Base-by-base conservation (phyloP, 345 rosid species). In the Murraya paniculata region DNA sequence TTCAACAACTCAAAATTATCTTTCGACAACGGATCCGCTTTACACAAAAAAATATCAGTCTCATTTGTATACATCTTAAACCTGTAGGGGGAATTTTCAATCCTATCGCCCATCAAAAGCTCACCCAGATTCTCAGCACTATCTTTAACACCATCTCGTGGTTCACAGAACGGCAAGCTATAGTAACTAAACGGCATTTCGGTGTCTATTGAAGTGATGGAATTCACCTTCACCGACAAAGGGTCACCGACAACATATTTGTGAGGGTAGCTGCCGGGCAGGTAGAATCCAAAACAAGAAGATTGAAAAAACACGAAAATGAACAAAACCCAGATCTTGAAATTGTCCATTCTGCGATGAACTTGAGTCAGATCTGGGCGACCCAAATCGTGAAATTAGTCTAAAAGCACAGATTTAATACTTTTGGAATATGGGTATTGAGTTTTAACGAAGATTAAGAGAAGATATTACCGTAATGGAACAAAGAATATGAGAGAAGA, bases 101-200 rank as follows among this genome's bases (percentile, higher is more conserved):
- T 93, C 79, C 97, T 87, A 83, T 93, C 97, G 38, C 98, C 98
- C 97, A 93, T 87, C 30, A 93, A 88, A 68, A 93, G 90, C 81
- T 93, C 98, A 58, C 97, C 98, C 6, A 93, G 87, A 83, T 93
- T 93, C 88, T 93, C 98, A 27, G 95, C 97, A 74, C 94, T 90
- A 83, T 93, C 97, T 77, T 89, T 93, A n/a, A 93, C 87, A n/a
- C 98, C 97, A 30, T 86, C 98, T 5, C 30, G 1, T 38, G 98
- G 98, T 71, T 82, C 70, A 60, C 97, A 93, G 73, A 92, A 93
- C 27, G 98, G 98, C 55, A 93, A 73, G 65, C 98, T 93, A 77
- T 92, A 93, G 82, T 93, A 93, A 69, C 88, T 92, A 82, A 86
- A 93, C 1, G 98, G 98, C 86, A 93, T 81, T 80, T 93, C 98